Percentiles rank a stretch among this genome's conserved stretches.
These are phyloP conservation scores for Xerocomellus intermedius DNA, from an alignment of 768 basidiomycete species.

Conservation along the genomic window DNA sequence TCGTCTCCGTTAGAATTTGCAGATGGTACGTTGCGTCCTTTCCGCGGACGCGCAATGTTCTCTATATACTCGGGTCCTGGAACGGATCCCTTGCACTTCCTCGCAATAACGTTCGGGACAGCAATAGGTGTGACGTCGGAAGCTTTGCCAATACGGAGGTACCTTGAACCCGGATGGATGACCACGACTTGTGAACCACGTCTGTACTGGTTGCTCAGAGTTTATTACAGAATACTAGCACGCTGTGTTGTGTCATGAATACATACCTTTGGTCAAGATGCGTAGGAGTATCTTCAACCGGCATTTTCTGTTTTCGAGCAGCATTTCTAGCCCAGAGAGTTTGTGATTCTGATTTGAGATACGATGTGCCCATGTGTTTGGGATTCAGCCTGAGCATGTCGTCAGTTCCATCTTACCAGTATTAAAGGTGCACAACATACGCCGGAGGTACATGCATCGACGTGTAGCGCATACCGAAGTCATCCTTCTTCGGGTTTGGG, in stretches of 20 bases:
- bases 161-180: conserved; percentile 77
- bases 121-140: conserved; percentile 71
- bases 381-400: conserved; percentile 59
- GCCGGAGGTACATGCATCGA: conserved; percentile 76
- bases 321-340: conserved; percentile 73
- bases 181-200: conserved; percentile 79
- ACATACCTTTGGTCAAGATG: conserved; percentile 48
- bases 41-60: conserved; percentile 56
- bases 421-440: conserved; percentile 38
- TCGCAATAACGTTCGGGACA: conserved; percentile 72
- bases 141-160: conserved; percentile 69
- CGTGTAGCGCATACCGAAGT: conserved; percentile 79
- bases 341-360: conserved; percentile 75
- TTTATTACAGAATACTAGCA: conserved; percentile 20
- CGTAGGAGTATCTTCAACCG: conserved; percentile 38
- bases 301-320: conserved; percentile 47
- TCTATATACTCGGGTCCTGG: conserved; percentile 45
- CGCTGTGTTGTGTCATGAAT: conserved; percentile 2
- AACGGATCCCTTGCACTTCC: conserved; percentile 50
- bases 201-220: conserved; percentile 40
- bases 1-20: conserved; percentile 45
- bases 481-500: conserved; percentile 77
- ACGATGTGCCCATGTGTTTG: conserved; percentile 75
- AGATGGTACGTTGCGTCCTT: conserved; percentile 26
- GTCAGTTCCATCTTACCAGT: conserved; percentile 12